Conservation (phyloP, 768 basidiomycete species). For the Crepidotus variabilis region DNA sequence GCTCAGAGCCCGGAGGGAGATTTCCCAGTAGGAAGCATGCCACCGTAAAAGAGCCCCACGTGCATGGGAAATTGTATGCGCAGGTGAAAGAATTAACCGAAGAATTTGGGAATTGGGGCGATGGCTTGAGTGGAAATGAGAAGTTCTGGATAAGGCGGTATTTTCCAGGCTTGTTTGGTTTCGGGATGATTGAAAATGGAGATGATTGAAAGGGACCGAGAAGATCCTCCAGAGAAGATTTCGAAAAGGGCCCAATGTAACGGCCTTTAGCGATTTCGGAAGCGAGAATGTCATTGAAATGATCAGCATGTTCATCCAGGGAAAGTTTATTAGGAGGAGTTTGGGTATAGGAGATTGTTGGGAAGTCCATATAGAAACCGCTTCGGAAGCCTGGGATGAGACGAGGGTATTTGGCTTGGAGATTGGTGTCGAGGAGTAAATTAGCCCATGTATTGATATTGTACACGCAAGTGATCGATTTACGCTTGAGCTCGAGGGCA, state of each 20-base stretch:
- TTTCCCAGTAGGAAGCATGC: conserved; percentile 24
- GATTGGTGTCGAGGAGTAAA: conserved; percentile 11
- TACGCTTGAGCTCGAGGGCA: conserved; percentile 31
- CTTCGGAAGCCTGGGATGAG: conserved; percentile 18
- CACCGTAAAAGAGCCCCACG: conserved; percentile 38
- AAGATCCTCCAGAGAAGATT: conserved; percentile 13
- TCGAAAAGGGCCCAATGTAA: conserved; percentile 31
- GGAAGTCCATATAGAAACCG: conserved; percentile 34
- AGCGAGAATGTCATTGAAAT: conserved; percentile 15
- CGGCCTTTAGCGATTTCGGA: conserved; percentile 20
- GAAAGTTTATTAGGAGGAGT: conserved; percentile 30
- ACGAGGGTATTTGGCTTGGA: conserved; percentile 21
- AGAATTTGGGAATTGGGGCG: conserved; percentile 14
- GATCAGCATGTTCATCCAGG: neutral
- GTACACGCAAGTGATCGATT: conserved; percentile 26
- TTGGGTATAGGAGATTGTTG: conserved; percentile 18
- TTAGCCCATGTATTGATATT: conserved; percentile 24
- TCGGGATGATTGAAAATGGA: conserved; percentile 30
- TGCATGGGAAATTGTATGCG: conserved; percentile 28
- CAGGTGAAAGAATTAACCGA: conserved; percentile 22
- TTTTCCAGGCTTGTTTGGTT: conserved; percentile 22
- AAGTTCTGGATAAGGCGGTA: conserved; percentile 31
- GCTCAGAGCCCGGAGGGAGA: conserved; percentile 35
- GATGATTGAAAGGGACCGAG: conserved; percentile 35
- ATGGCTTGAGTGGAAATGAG: conserved; percentile 18